These are phyloP conservation scores for Centrapalus pauciflorus DNA, from an alignment of 129 eudicot genomes.

Conservation along the genomic window DNA sequence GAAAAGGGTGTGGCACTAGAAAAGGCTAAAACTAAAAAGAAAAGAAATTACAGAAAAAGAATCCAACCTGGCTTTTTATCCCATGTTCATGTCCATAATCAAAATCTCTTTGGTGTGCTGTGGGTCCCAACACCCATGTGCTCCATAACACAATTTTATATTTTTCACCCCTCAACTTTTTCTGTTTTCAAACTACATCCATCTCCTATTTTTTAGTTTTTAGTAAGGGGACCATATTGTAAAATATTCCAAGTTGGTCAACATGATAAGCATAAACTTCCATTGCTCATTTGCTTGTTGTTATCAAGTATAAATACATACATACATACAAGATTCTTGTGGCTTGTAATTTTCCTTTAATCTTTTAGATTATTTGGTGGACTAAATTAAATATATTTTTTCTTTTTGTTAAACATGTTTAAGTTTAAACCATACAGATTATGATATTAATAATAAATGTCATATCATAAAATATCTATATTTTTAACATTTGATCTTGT, in stretches of 20 bases:
- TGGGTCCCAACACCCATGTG: constrained; percentile 39
- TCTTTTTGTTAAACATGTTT: too few species aligned
- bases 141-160: constrained; percentile 10
- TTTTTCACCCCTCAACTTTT: background rate
- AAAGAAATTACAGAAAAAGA: background rate
- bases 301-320: background rate
- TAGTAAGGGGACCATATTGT: background rate
- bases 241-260: too few species aligned
- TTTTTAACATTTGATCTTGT: too few species aligned
- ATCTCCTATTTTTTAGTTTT: constrained; percentile 13
- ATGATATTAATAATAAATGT: too few species aligned
- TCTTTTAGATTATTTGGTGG: background rate
- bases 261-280: too few species aligned
- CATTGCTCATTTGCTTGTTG: too few species aligned
- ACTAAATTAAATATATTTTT: too few species aligned
- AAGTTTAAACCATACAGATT: too few species aligned
- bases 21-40: background rate
- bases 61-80: constrained; percentile 25
- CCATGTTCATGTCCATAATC: constrained; percentile 19
- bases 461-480: too few species aligned
- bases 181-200: background rate
- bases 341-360: constrained; percentile 3
- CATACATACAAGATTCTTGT: constrained; percentile 14
- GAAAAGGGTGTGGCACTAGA: background rate
- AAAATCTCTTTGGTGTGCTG: constrained; percentile 16